Conservation (phyloP, 371 early-diverging fungal species). For the Choanephora cucurbitarum region DNA sequence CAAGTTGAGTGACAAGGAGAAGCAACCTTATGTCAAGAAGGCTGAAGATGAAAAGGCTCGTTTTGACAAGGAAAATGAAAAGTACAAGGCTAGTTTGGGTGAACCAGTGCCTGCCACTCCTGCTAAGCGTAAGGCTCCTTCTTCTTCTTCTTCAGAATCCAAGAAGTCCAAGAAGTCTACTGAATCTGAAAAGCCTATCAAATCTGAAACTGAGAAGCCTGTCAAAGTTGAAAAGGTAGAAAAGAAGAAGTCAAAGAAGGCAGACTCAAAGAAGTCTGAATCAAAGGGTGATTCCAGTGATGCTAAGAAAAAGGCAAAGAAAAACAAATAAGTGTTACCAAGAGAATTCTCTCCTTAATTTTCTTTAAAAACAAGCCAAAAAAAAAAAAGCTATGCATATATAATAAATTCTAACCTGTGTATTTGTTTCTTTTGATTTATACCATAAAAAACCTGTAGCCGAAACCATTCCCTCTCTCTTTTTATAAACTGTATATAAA, state of each 20-base stretch:
- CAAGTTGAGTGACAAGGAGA: constrained; percentile 59
- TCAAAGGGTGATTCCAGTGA: neutral
- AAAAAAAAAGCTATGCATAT: neutral
- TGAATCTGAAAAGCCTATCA: no score
- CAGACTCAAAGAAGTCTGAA: neutral
- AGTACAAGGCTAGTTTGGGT: constrained; percentile 12
- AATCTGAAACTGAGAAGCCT: neutral
- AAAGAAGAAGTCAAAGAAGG: neutral
- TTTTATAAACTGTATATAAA: no score
- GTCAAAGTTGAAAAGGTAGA: neutral
- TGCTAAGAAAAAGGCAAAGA: constrained; percentile 12
- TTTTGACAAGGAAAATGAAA: constrained; percentile 17
- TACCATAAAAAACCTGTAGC: neutral
- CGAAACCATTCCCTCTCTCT: no score
- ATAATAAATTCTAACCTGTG: neutral
- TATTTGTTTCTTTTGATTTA: neutral
- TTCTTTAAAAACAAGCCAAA: constrained; percentile 1
- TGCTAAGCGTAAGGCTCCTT: constrained; percentile 12
- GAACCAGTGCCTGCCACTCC: neutral
- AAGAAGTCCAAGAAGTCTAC: constrained; percentile 5
- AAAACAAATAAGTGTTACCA: constrained; percentile 12
- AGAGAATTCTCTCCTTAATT: neutral
- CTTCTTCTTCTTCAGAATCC: neutral
- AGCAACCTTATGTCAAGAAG: constrained; percentile 30
- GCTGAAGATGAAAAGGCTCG: constrained; percentile 24